Base-by-base conservation (phyloP, 1,284 basidiomycete genomes). In the Puccinia polysora region DNA sequence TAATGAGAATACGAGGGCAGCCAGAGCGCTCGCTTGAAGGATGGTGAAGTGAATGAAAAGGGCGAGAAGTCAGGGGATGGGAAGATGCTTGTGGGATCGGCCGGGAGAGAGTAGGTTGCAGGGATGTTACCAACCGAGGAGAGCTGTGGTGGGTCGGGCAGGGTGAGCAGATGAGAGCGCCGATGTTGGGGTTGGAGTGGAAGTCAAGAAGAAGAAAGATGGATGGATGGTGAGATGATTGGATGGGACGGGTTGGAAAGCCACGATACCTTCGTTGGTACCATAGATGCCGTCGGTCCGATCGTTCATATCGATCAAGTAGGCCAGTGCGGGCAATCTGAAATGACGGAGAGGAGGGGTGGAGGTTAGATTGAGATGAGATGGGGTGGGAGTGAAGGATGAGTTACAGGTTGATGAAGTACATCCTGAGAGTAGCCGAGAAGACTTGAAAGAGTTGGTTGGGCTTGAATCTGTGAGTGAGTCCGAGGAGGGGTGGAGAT, bases 301-400 rank as follows among this genome's bases (percentile, higher is more conserved):
- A 55, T 95, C 89, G 79, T 96, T 94, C 60, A 97, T 84, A 78
- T 97, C 92, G 55, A 97, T 81, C 20, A 91, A 90, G 79, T 97
- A 97, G 0, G 94, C 92, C 60, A 96, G 87, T 7, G 90, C 91
- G 1, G 93, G 92, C 56, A 95, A 84, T 28, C 93, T 87, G 75
- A 75, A 60, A 30, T 56, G 15, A 50, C 38, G 73, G 68, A 78
- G 77, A 73, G 80, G 80, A 8, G 77, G 78, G 71, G 79, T 81
- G 77, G 81, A n/a, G n/a, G n/a, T n/a, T n/a, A n/a, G n/a, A n/a
- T 80, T 71, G 79, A 80, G 64, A 80, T 79, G 77, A 80, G 72
- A 5, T 25, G 60, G 30, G 20, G 3, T 38, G 30, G 10, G 18
- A 56, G 55, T 72, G 59, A 49, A n/a, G 28, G 20, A 4, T 74